phyloP scores from a whole-genome alignment of 1,284 basidiomycete genomes.

The Rhodotorula glutinis region DNA sequence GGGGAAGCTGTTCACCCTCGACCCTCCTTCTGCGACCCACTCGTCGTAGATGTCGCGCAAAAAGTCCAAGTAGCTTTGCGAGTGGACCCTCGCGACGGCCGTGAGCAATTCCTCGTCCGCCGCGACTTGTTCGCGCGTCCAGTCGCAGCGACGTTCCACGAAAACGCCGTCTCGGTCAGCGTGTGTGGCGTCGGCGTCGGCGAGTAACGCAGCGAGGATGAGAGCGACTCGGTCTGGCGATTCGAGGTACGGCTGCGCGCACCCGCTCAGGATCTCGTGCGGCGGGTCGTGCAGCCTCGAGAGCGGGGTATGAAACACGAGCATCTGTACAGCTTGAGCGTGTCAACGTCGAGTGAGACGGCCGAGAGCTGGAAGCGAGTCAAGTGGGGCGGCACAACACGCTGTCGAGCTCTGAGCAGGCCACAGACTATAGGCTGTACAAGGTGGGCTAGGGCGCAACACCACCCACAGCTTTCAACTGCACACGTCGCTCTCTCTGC shows the following conservation, averaged over 20 bases:
- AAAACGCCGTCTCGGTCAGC: background rate
- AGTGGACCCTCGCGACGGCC: conserved; percentile 42
- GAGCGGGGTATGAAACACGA: conserved; percentile 22
- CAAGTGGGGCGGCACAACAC: too few species aligned
- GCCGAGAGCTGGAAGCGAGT: too few species aligned
- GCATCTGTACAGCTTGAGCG: too few species aligned
- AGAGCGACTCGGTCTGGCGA: conserved; percentile 45
- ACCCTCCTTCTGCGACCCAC: conserved; percentile 48
- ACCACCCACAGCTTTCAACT: too few species aligned
- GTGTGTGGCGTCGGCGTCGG: background rate
- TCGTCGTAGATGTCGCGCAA: conserved; percentile 46
- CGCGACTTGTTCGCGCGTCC: conserved; percentile 13
- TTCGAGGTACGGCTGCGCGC: conserved; percentile 47
- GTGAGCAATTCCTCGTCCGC: conserved; percentile 20
- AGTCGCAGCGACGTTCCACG: conserved; percentile 20
- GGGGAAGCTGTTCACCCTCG: conserved; percentile 42
- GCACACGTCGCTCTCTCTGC: too few species aligned
- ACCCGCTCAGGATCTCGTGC: conserved; percentile 48
- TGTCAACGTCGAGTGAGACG: too few species aligned
- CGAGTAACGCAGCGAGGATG: conserved; percentile 44
- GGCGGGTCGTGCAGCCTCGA: conserved; percentile 46
- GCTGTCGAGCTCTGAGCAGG: too few species aligned
- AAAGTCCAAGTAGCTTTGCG: conserved; percentile 46
- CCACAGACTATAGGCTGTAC: too few species aligned
- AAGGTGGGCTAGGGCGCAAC: too few species aligned